Evolutionary conservation across 169 alveolate species (phyloP), one percentile per base, ranked within the genome.

Genomic region (Babesia ovis): DNA sequence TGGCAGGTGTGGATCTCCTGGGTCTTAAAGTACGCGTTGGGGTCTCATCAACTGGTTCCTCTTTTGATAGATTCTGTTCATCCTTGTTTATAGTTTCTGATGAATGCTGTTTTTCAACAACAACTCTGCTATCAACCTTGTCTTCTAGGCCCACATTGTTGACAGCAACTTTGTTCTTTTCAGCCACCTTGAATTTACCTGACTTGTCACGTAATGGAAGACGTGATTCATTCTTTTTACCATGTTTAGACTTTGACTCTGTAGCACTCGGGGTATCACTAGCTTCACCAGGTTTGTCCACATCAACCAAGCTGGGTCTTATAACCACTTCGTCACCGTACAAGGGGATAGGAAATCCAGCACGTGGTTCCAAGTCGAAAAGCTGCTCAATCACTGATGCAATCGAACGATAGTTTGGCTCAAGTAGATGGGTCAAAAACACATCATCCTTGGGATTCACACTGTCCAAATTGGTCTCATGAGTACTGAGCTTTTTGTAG

Each of bases 391-490:
- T 79, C 48, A 55, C 31, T 25, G 61, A 54, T 35, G 77, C 77
- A 29, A 54, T 41, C 31, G 69, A 20, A 16, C 83, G 66, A 35
- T 79, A 79, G 53, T 79, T 79, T 5, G 87, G 87, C 29, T 71
- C 68, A 27, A 79, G 64, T 35, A 79, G 54, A 46, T 79, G 87
- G 29, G 45, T 79, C 0, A 79, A 69, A 45, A 64, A 79, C 43
- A 79, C 68, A 42, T 79, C 77, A 27, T 79, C 87, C 69, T 68
- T 69, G 27, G 77, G 73, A 25, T 59, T 64, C 4, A 72, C 58
- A 8, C 60, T 34, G 35, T 72, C 83, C 25, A 72, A 39, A 20
- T n/a, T 31, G 29, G 67, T 59, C 29, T 61, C 68, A 18, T 68
- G 39, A 29, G 51, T 20, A 39, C 72, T 68, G 56, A 74, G 25